A percentile compares a stretch with the other conserved stretches of the same genome.
These are phyloP conservation scores for Aspergillus versicolor DNA, from an alignment of 2,329 filamentous ascomycete species.

Conservation along the genomic window DNA sequence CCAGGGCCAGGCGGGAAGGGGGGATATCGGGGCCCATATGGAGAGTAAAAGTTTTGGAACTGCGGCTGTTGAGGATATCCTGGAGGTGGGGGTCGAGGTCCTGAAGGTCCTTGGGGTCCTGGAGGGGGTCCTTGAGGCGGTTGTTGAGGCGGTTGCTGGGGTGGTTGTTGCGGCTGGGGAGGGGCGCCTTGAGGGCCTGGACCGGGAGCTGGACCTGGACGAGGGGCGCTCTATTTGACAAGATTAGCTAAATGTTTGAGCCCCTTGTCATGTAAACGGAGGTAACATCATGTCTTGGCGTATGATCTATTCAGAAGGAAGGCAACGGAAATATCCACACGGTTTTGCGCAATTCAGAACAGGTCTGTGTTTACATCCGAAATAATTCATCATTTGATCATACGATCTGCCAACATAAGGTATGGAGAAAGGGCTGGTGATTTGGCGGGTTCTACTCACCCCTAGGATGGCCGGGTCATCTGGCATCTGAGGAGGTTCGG, in stretches of 20 bases:
- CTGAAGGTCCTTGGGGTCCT: slow-evolving; percentile 43
- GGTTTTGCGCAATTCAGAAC: slow-evolving; percentile 84
- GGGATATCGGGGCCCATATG: slow-evolving; percentile 49
- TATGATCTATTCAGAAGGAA: slow-evolving; percentile 84
- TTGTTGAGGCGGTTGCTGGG: no score
- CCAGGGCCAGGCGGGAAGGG: slow-evolving; percentile 60
- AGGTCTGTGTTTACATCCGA: slow-evolving; percentile 89
- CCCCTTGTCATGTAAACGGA: background rate
- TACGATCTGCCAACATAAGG: slow-evolving; percentile 15
- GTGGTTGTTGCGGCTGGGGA: no score
- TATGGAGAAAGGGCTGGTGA: slow-evolving; percentile 1
- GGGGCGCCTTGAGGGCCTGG: slow-evolving; percentile 9
- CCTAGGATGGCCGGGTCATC: slow-evolving; percentile 96
- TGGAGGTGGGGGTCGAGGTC: slow-evolving; percentile 34
- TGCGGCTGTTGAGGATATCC: slow-evolving; percentile 44
- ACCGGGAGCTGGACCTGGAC: slow-evolving; percentile 31
- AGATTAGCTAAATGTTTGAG: slow-evolving; percentile 21
- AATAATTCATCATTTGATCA: slow-evolving; percentile 73
- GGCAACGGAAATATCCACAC: slow-evolving; percentile 99
- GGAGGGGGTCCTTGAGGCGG: slow-evolving; percentile 31
- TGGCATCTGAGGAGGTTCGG: slow-evolving; percentile 73
- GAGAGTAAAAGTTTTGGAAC: slow-evolving; percentile 46
- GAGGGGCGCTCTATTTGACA: slow-evolving; percentile 42
- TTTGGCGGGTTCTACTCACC: slow-evolving; percentile 63
- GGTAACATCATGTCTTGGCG: slow-evolving; percentile 12